phyloP scores from a whole-genome alignment of 345 rosid genomes.

The Camelina sativa region DNA sequence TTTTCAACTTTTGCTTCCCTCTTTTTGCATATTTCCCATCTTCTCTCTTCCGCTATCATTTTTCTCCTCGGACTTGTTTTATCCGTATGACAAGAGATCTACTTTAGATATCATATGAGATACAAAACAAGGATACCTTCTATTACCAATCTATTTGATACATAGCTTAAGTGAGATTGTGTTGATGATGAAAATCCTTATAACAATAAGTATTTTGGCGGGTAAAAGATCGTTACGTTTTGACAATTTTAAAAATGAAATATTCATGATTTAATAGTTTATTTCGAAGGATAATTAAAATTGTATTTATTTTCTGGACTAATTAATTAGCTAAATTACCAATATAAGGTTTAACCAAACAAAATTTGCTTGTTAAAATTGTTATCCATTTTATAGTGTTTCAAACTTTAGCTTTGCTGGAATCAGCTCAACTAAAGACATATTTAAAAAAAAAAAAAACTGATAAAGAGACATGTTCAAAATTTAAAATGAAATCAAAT shows the following conservation, averaged over 20 bases:
- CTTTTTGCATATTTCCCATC: slow-evolving; percentile 20
- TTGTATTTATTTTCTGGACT: neutral
- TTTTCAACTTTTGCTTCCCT: slow-evolving; percentile 34
- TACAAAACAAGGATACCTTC: no score
- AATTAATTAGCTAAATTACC: neutral
- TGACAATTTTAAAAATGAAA: no score
- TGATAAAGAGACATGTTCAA: neutral
- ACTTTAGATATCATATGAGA: neutral
- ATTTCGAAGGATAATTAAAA: neutral
- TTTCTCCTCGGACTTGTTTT: slow-evolving; percentile 37
- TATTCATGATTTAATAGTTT: neutral
- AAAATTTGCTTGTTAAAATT: neutral
- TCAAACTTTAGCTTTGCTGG: neutral
- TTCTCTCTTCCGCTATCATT: neutral
- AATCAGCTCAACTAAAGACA: neutral
- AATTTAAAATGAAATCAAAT: neutral
- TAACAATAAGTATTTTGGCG: no score
- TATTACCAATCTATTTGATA: no score
- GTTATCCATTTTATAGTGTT: neutral
- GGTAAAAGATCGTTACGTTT: no score
- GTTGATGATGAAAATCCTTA: no score
- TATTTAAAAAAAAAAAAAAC: neutral
- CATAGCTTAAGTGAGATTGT: no score
- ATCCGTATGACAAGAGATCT: slow-evolving; percentile 20
- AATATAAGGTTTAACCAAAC: neutral